These are phyloP conservation scores for Melaleuca alternifolia DNA, from an alignment of 345 rosid genomes.

Conservation along the genomic window DNA sequence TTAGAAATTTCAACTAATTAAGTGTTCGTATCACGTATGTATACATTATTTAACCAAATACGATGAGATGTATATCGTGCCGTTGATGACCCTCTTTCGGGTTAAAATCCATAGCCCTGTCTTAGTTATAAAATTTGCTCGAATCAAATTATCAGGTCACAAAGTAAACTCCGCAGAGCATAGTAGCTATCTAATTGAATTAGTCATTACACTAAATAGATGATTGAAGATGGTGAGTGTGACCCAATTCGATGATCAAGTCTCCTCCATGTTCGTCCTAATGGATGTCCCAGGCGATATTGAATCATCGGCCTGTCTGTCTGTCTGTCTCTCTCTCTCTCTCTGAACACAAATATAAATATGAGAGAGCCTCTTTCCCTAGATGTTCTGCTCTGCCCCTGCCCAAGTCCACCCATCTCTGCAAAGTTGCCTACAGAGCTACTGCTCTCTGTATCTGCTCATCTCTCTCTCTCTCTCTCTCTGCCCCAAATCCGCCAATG, in stretches of 20 bases:
- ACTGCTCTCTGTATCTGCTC: background rate
- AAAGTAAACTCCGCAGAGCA: no score
- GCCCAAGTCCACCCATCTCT: background rate
- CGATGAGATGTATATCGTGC: background rate
- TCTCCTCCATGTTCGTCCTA: background rate
- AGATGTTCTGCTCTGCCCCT: background rate
- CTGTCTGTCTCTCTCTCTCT: background rate
- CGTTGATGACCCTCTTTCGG: background rate
- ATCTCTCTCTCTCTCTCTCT: background rate
- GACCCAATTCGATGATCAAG: background rate
- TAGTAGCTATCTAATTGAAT: background rate
- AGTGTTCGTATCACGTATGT: rapidly evolving
- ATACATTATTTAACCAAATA: background rate
- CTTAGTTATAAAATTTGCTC: no score
- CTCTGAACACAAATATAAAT: background rate
- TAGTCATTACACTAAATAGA: background rate
- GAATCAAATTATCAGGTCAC: no score
- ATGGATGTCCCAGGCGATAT: background rate
- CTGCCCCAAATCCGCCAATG: conserved; percentile 2
- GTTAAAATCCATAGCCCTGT: no score
- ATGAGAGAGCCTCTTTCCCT: background rate
- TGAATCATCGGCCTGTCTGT: background rate
- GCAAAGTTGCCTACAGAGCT: background rate
- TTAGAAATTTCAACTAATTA: background rate
- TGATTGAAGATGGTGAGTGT: background rate